Evolutionary conservation across 2,329 filamentous ascomycete species (phyloP).

Genomic region (Ophiostoma ips): DNA sequence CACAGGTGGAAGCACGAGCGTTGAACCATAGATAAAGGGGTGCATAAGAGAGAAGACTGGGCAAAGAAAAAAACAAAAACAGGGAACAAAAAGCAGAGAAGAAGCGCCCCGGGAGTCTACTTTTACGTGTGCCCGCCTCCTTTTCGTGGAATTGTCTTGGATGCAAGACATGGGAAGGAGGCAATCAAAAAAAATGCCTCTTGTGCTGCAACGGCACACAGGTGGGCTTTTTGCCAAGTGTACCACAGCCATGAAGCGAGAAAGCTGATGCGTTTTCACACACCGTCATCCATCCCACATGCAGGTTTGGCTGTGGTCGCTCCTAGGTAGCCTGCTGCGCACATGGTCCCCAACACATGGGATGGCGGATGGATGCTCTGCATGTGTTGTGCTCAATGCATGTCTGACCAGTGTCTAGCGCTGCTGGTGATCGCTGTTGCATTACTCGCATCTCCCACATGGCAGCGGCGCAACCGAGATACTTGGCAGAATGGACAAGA

Average conservation of each 20-base stretch:
- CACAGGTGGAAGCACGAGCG: background rate
- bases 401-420: too few relatives aligned
- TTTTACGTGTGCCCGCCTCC: background rate
- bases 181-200: background rate
- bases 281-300: background rate
- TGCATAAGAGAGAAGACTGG: background rate
- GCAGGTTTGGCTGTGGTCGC: background rate
- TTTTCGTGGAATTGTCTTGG: background rate
- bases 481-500: too few relatives aligned
- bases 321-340: background rate
- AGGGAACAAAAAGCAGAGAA: background rate
- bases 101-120: background rate
- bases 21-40: background rate
- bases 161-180: background rate
- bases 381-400: too few relatives aligned
- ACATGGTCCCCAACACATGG: too few relatives aligned
- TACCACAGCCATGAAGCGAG: background rate
- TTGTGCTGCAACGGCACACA: background rate
- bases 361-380: too few relatives aligned
- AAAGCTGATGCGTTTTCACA: background rate
- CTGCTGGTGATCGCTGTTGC: too few relatives aligned
- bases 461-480: too few relatives aligned
- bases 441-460: too few relatives aligned
- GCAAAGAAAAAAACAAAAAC: background rate
- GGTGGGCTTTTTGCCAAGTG: background rate